phyloP scores from a whole-genome alignment of 257 asterid species.

The Solanum chilense region DNA sequence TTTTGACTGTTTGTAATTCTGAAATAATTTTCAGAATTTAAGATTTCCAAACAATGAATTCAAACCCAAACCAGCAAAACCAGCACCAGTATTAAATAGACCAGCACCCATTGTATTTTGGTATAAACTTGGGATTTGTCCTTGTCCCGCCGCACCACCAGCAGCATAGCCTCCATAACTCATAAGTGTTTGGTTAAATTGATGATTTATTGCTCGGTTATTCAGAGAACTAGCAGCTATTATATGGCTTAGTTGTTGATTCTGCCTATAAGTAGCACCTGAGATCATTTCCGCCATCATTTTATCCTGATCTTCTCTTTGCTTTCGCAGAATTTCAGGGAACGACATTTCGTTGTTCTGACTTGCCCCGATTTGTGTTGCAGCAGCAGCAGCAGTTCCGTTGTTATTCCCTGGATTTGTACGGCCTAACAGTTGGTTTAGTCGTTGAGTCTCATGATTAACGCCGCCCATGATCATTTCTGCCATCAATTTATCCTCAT shows the following conservation, averaged over 20 bases:
- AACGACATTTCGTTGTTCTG: conserved; percentile 1
- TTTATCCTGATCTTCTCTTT: not conserved
- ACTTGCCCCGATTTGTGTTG: not conserved
- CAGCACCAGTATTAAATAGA: not conserved
- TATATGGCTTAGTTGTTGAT: not conserved
- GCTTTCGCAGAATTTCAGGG: not conserved
- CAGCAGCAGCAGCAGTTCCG: not conserved
- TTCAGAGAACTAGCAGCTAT: not conserved
- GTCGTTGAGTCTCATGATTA: not conserved
- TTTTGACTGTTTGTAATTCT: not conserved
- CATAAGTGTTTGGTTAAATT: not conserved
- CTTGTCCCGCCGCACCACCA: not conserved
- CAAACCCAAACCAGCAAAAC: not conserved
- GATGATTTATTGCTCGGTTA: not conserved
- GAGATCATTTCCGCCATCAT: not conserved
- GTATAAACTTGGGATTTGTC: not conserved
- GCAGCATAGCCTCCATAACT: not conserved
- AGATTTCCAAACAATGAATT: not conserved
- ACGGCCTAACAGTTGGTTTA: not conserved
- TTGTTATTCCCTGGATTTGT: not conserved
- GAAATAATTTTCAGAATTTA: not conserved
- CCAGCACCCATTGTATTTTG: not conserved
- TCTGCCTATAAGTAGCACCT: not conserved
- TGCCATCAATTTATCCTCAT: not conserved
- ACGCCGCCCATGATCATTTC: not conserved